Evolutionary conservation across 108 stramenopile genomes (phyloP), one percentile per base, ranked within the genome.

Genomic region (Stephanodiscus triporus): DNA sequence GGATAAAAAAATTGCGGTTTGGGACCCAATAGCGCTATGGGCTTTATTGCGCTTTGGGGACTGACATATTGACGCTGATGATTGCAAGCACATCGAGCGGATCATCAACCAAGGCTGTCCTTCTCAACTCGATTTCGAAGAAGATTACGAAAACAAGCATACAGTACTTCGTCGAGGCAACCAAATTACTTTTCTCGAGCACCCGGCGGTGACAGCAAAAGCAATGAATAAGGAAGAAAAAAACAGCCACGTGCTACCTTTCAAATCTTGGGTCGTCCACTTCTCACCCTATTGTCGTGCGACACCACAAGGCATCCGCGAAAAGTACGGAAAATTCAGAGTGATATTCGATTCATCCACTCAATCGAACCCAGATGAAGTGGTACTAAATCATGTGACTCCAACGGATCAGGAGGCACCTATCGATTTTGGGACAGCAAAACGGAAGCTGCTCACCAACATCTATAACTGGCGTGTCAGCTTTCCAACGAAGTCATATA

Each of bases 221-320:
- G 16, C 54, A 37, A 69, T 69, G 68, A 57, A 57, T n/a, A 69
- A 69, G 23, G 56, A 59, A 59, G 57, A 70, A 22, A 58, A n/a
- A 43, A 29, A 70, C 30, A 70, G 69, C 40, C 69, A 70, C 24
- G 30, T 70, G 4, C 6, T 59, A 10, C 40, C 69, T 43, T n/a
- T 70, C 9, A 19, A 19, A 26, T 9, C 20, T 42, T 45, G 51
- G 32, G 40, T 70, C 7, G 16, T 40, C 8, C 11, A 30, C 13
- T 70, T 70, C 57, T 58, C 69, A 23, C 36, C 57, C 10, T 59
- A 43, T 26, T 29, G 32, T 36, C 29, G 36, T 37, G 37, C 54
- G 7, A 51, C 51, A 30, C 57, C 42, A 19, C 69, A 59, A 70
- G 38, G 56, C 14, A 59, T 70, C 26, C 29, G 43, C 22, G 43